Base-by-base conservation (phyloP, 768 basidiomycete genomes). In the Pisolithus sp. region DNA sequence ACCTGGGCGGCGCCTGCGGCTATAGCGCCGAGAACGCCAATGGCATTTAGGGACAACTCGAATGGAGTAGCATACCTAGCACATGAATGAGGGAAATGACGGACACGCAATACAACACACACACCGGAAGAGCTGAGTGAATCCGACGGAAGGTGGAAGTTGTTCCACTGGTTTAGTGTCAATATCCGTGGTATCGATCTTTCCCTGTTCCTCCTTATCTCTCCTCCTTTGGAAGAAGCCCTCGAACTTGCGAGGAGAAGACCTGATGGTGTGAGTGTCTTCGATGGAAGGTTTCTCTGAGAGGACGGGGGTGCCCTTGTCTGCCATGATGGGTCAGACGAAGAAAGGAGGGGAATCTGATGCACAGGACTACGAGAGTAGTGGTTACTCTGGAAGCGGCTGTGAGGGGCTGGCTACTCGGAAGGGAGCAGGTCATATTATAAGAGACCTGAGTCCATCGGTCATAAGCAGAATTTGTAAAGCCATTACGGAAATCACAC, bases 1-100 rank as follows among this genome's bases (percentile, higher is more conserved):
- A 89, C 87, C 75, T 92, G 89, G 23, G 91, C 82, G 23, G 89
- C 85, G 18, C 93, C 93, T 18, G 86, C 83, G 0, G 76, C 85
- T 18, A 75, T 78, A 0, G 93, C 89, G 7, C 80, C 77, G 10
- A 89, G 59, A 21, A 95, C 49, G 26, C 90, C 93, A 55, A 95
- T 73, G 18, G 74, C 59, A 66, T 96, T 76, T 20, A 93, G 58
- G 50, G 75, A 59, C 0, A 85, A 59, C 66, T 98, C 94, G 21
- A 76, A 71, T 23, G 59, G 75, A 0, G 89, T 96, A 0, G 88
- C 77, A 66, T 86, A 94, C 2, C 92, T 85, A 9, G 15, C 66
- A 52, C 15, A 28, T 24, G 17, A 45, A 23, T 46, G 5, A 30
- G 34, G 7, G 4, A 15, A 7, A 26, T 7, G 17, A 26, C 13